Evolutionary conservation across 331 rosid species (phyloP), one percentile per base, ranked within the genome.

Genomic region (Cucumis variabilis): DNA sequence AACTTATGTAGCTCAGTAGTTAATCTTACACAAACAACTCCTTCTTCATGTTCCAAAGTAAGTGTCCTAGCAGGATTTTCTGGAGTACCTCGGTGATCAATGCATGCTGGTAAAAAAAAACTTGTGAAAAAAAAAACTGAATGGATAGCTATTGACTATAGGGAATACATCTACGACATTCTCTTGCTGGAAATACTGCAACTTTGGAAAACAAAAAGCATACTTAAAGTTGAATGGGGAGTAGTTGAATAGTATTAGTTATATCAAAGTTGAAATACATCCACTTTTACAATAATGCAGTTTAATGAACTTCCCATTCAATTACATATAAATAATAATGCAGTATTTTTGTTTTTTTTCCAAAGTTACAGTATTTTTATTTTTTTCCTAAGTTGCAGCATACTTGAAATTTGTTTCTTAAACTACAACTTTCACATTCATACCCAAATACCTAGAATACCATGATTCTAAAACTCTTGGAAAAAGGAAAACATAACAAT

Each of bases 371-470:
- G n/a, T n/a, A n/a, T n/a, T n/a, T n/a, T n/a, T n/a, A n/a, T n/a
- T n/a, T n/a, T n/a, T n/a, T n/a, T n/a, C n/a, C n/a, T n/a, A n/a
- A n/a, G n/a, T n/a, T n/a, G n/a, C n/a, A n/a, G n/a, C n/a, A n/a
- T n/a, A n/a, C n/a, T n/a, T n/a, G n/a, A n/a, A n/a, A n/a, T n/a
- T n/a, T n/a, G n/a, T n/a, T n/a, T n/a, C n/a, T n/a, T n/a, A n/a
- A n/a, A n/a, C n/a, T n/a, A n/a, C n/a, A n/a, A n/a, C n/a, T n/a
- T n/a, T n/a, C n/a, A n/a, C n/a, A n/a, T n/a, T n/a, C 99, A 70
- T 97, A 97, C 86, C 99, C 99, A 86, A 97, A 97, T 72, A 97
- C 90, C 99, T 99, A 97, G 89, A 97, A 96, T 51, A 94, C 98
- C 99, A 97, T 97, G 87, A 89, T 75, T 90, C 71, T 30, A 27